Evolutionary conservation across 768 basidiomycete genomes (phyloP), one percentile per base, ranked within the genome.

Genomic region (Lentinula edodes): DNA sequence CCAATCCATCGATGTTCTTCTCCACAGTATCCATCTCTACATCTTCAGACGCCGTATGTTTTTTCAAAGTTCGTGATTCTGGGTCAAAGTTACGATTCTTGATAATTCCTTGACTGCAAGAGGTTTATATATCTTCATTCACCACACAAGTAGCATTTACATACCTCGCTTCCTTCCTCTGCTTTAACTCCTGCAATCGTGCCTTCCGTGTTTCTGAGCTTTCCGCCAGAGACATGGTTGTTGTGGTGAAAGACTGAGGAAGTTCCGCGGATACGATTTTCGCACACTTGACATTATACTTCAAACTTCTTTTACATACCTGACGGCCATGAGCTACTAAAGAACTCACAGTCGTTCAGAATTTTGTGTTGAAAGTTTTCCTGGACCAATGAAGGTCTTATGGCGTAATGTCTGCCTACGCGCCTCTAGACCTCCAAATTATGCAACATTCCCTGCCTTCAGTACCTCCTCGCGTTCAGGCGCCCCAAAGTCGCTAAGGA

Each of bases 1-100:
- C 91, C 63, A 97, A 74, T 0, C 94, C 94, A 60, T 87, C 82
- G 2, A 96, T 88, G 62, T 87, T 79, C 66, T 85, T 87, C 75
- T 98, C 96, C 2, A 98, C 87, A 0, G 96, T 97, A 67, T 97
- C 93, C 71, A 83, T 81, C 58, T 81, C 77, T 28, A 73, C 77
- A 58, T 83, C 86, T 52, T 85, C 85, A 9, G 69, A 72, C 32
- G 75, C 74, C 16, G 77, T 77, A 68, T 80, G 87, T 72, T 89
- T 93, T 71, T 84, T 84, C 66, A 90, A 73, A 56, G 88, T 90
- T 62, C 90, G 85, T 34, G 93, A 91, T 66, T 87, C 86, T 1
- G 94, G 93, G 74, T 98, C 96, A 72, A 91, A 98, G 69, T 95
- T 95, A 39, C 96, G 85, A 65, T 76, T 83, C 66, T 84, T 83